Percentiles rank a stretch among this genome's conserved stretches.
These are phyloP conservation scores for Mimosa bimucronata DNA, from an alignment of 306 rosid species.

Conservation along the genomic window DNA sequence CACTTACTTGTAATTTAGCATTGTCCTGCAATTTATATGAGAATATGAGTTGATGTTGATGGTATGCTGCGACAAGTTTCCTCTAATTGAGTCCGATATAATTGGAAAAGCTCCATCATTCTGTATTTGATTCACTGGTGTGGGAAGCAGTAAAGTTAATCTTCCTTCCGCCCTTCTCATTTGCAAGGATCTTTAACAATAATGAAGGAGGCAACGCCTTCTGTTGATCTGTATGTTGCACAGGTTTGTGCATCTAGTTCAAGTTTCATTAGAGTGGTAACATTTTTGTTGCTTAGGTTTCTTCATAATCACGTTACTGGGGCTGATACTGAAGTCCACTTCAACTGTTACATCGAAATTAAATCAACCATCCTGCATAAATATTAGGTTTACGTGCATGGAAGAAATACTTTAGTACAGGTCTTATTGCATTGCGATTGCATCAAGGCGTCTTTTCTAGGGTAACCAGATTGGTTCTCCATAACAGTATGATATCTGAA, in stretches of 20 bases:
- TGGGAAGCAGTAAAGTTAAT: not conserved
- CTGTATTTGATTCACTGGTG: no score
- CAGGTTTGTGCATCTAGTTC: not conserved
- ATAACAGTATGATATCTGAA: not conserved
- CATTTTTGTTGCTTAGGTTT: not conserved
- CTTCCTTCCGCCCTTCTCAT: not conserved
- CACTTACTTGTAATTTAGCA: not conserved
- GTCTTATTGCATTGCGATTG: not conserved
- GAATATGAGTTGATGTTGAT: not conserved
- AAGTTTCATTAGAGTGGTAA: not conserved
- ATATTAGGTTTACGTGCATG: not conserved
- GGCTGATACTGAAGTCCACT: not conserved
- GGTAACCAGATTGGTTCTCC: not conserved
- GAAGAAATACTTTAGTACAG: not conserved
- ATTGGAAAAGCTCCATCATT: not conserved
- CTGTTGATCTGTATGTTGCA: slow-evolving; percentile 5
- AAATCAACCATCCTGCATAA: not conserved
- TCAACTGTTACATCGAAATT: slow-evolving; percentile 9
- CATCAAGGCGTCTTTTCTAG: not conserved
- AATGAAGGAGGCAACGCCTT: not conserved
- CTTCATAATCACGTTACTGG: not conserved
- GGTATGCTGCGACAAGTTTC: slow-evolving; percentile 4
- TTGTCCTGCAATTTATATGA: not conserved
- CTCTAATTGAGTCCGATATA: not conserved
- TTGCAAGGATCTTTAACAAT: not conserved